Evolutionary conservation across 2,329 filamentous ascomycete species (phyloP), one percentile per base, ranked within the genome.

Genomic region (Fusarium sp.): DNA sequence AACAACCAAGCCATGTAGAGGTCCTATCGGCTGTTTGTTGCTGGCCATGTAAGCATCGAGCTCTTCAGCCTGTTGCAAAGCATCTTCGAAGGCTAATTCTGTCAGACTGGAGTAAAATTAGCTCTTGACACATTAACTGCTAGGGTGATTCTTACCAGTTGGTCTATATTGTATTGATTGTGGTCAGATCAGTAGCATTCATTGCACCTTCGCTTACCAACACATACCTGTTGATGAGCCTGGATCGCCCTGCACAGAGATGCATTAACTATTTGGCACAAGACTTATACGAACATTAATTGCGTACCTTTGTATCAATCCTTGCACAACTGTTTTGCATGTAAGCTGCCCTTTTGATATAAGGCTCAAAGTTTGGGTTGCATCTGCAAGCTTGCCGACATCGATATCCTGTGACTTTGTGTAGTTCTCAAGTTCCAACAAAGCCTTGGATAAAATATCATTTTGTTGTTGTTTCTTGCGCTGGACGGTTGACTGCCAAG

Each of bases 401-500:
- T 58, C 45, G 2, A 58, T 6, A n/a, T 27, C 12, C 15, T 53
- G 25, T 12, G 39, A 31, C 8, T 27, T 13, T 20, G 20, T 20
- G 10, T 18, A 20, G 1, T 15, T 17, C 25, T 18, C 22, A 10
- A 47, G 18, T 13, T 35, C n/a, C 36, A 36, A 13, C 18, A 53
- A n/a, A 33, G 56, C 35, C 15, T 59, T 53, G 33, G 56, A 29
- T 9, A 59, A 20, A 38, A 38, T 18, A 12, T 53, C 27, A n/a
- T 10, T 20, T 17, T 59, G 56, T 10, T 41, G 56, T 25, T 59
- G 56, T 14, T 59, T 59, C 56, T 59, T 59, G 6, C 35, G 56
- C 9, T 59, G 35, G 33, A 53, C 56, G 3, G 56, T 59, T 5
- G 56, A 53, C 29, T 59, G 56, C 56, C 56, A 59, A 27, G 45